Base-by-base conservation (phyloP, 2,329 filamentous ascomycete genomes). In the Hypomyces perniciosus region DNA sequence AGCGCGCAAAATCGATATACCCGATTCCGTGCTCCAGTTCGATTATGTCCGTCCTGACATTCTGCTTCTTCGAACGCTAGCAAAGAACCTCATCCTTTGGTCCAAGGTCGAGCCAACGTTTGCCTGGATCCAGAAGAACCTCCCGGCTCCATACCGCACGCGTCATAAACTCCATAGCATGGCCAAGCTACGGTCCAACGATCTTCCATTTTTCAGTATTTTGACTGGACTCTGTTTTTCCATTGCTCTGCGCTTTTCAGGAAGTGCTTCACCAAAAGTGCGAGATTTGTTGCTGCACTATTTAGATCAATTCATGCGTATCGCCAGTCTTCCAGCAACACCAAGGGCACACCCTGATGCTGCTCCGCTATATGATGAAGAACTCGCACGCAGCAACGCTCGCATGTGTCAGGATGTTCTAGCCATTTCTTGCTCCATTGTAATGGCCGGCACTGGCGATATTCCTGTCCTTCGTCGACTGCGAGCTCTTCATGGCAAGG, bases 381-480 rank as follows among this genome's bases (percentile, higher is more conserved):
- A 88, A 61, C 78, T 96, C 12, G 83, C 92, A 2, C 80, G 89
- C 33, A 86, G 87, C 48, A 92, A 91, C 6, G 85, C 91, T 2
- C 81, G 90, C 35, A 95, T 95, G 73, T 97, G 93, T 62, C 89
- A 96, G 61, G 91, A 97, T 62, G 76, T 95, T 2, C 71, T 96
- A 8, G 89, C 89, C 1, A 74, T 99, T 5, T 86, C 90, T 5
- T 82, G 83, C 26, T 85, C 93, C 1, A 89, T 87, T 2, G 89
- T 97, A 46, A 97, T 97, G 92, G 90, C 95, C 5, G 93, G 93
- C 29, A 96, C 90, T 0, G 93, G 95, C 37, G 95, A 99, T 63
- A 73, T 99, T 20, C 72, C 81, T 2, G 84, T 96, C 1, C 86
- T 97, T 60, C 85, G 93, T 26, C 85, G 92, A 10, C 77, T 99